Evolutionary conservation across 495 filamentous ascomycete species (phyloP), one percentile per base, ranked within the genome.

Genomic region (Rhypophila decipiens): DNA sequence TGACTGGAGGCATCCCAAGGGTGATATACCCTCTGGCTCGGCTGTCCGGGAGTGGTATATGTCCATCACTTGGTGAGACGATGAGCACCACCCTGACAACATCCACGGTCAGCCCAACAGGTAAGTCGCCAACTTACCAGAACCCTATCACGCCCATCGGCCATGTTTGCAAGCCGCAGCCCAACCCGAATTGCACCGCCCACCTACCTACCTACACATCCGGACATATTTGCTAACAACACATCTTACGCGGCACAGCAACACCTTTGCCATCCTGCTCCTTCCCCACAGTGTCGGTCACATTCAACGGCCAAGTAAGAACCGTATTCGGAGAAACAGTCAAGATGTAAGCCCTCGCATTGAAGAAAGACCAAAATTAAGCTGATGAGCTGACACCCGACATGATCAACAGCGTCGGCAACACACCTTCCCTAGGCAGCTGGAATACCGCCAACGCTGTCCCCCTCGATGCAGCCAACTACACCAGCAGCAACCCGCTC

Each of bases 311-410:
- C 17, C 68, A 67, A 11, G 79, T 72, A 0, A 70, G 61, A 0
- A 86, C 82, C 0, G 52, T 38, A 0, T 78, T 59, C 19, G 82
- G 80, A 3, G 73, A 85, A 50, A 78, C 73, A 8, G 65, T 85
- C 58, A 77, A 74, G 53, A 54, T 86, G 65, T 61, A 55, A 45
- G 52, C 43, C 24, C 18, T 15, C 4, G 15, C 19, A 17, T 11
- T 21, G 10, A 9, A 39, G 13, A 15, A 36, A 15, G 10, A 17
- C 33, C 5, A 10, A n/a, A 39, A 44, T 4, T 15, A 35, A 24
- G 10, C 38, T 40, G 1, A 2, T 11, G 9, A 13, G 3, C 36
- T 39, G 12, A 18, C 38, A 7, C 38, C 15, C 13, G 21, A 23
- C 17, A 23, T 11, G 15, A 19, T 8, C 15, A 35, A 23, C 31